These are phyloP conservation scores for Albophoma yamanashiensis DNA, from an alignment of 2,329 filamentous ascomycete genomes.

Conservation along the genomic window DNA sequence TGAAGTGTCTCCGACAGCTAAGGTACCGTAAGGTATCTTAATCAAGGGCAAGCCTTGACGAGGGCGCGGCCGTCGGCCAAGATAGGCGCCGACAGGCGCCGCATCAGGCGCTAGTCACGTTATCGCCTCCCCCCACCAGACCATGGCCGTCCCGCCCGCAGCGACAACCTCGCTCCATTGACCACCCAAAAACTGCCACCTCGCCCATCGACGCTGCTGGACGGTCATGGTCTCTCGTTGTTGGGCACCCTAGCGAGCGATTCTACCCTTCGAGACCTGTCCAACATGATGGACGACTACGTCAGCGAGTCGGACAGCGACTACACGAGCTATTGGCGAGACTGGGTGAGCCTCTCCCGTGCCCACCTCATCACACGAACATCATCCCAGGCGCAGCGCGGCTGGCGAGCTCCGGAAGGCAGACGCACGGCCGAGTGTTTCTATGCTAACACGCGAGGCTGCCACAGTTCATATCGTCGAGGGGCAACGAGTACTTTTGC, in stretches of 20 bases:
- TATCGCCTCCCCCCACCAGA: conserved; percentile 2
- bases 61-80: neutral
- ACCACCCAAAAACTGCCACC: neutral
- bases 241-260: conserved; percentile 8
- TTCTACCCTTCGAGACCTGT: conserved; percentile 1
- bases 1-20: neutral
- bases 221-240: conserved; percentile 18
- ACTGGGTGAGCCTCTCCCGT: conserved; percentile 67
- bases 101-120: conserved; percentile 3
- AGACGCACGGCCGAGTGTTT: neutral
- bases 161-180: neutral
- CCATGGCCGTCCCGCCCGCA: neutral
- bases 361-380: neutral
- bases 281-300: conserved; percentile 78
- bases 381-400: neutral
- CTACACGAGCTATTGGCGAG: conserved; percentile 98
- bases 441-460: conserved; percentile 6
- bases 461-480: conserved; percentile 84
- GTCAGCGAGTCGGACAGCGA: conserved; percentile 97
- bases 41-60: neutral
- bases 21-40: too few species aligned
- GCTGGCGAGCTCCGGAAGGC: neutral
- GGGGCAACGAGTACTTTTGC: conserved; percentile 98
- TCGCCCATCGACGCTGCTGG: neutral
- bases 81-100: neutral